Evolutionary conservation across 495 filamentous ascomycete species (phyloP), one percentile per base, ranked within the genome.

Genomic region (Podospora conica): DNA sequence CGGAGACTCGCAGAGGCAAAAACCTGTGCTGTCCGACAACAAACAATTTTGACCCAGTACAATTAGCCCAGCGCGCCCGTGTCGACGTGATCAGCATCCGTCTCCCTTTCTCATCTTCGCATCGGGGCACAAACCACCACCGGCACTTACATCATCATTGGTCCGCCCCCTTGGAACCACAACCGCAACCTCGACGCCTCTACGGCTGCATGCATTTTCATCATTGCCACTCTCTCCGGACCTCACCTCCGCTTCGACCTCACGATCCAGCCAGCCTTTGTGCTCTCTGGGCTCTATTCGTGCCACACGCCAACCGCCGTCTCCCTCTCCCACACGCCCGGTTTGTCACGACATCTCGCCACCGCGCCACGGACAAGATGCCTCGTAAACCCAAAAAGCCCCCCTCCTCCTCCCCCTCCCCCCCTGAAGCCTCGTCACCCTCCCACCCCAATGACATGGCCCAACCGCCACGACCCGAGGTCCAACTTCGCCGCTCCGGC

Each of bases 401-500:
- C 3, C 21, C 20, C 31, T 33, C 23, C 22, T 53, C 65, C 11
- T 15, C 31, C 3, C 21, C 20, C 31, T 33, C 23, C 22, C 53
- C 65, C 11, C 12, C 28, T 24, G 27, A 15, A 9, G 18, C 15
- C 20, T n/a, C 40, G 21, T 11, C 40, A 18, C 15, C 20, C 9
- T 33, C 22, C 10, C 6, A 61, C 1, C 11, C 28, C 21, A 11
- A 21, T 21, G 20, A 63, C 15, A 28, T 58, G 6, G 57, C 63
- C 0, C 55, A 40, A 3, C 28, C 65, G n/a, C 53, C 65, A 9
- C 68, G 56, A 10, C 68, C 72, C 61, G 60, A 74, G 20, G 72
- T 72, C 20, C 33, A 66, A 4, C 68, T 74, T 1, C 70, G 72
- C 7, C 70, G 70, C 1, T 74, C 72, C 18, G 64, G 53, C 54